These are phyloP conservation scores for Alternaria gansuensis DNA, from an alignment of 2,329 filamentous ascomycete genomes.

Conservation along the genomic window DNA sequence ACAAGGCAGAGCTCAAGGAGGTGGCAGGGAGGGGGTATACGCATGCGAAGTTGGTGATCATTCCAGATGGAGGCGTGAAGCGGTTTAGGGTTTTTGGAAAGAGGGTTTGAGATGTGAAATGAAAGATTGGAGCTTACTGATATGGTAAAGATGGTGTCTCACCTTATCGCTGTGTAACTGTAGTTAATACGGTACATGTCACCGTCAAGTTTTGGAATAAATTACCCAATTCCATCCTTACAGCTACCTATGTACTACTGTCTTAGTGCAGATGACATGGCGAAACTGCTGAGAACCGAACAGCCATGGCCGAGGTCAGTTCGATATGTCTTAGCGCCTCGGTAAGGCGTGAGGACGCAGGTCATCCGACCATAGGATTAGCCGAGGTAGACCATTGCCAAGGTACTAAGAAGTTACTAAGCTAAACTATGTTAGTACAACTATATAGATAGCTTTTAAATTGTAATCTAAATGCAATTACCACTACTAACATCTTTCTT, in stretches of 20 bases:
- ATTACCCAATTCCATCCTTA: neutral
- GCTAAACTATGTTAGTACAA: too few relatives aligned
- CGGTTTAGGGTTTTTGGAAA: constrained; percentile 79
- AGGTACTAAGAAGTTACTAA: too few relatives aligned
- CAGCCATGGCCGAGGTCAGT: constrained; percentile 1
- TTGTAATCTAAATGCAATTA: too few relatives aligned
- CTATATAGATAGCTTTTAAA: too few relatives aligned
- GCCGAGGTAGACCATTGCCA: too few relatives aligned
- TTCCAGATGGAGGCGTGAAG: constrained; percentile 94
- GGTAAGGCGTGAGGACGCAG: too few relatives aligned
- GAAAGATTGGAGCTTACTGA: neutral
- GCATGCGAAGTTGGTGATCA: constrained; percentile 89
- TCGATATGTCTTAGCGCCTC: constrained; percentile 7
- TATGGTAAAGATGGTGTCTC: neutral
- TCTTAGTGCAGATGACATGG: neutral
- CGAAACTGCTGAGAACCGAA: neutral
- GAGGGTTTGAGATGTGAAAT: constrained; percentile 25
- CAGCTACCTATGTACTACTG: neutral
- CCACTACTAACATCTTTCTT: too few relatives aligned
- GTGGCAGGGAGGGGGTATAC: constrained; percentile 71
- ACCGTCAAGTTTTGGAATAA: neutral
- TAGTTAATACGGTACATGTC: neutral
- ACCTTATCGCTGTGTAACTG: neutral
- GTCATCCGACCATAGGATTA: too few relatives aligned
- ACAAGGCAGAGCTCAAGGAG: constrained; percentile 57